Base-by-base conservation (phyloP, 768 basidiomycete species). In the Cystobasidium ongulense region DNA sequence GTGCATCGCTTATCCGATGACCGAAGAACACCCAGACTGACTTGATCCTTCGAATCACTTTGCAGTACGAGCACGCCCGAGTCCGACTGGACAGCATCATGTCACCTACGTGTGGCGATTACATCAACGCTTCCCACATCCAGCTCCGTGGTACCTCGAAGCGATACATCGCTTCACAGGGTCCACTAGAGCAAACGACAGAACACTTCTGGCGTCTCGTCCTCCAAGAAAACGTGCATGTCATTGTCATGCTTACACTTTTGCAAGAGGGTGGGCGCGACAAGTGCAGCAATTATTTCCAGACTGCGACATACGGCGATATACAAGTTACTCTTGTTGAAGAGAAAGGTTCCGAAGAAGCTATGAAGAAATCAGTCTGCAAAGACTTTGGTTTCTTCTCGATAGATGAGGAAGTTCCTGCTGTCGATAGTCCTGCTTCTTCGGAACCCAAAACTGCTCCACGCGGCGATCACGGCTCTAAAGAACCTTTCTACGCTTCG, bases 211-310 rank as follows among this genome's bases (percentile, higher is more conserved):
- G 94, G 94, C 90, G 89, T 87, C 85, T 97, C 18, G 88, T 89
- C 66, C 95, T 92, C 90, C 91, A 97, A 79, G 93, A 97, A 81
- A 89, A 91, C 76, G 90, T 96, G 0, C 89, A 90, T 75, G 91
- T 96, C 63, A 92, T 98, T 76, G 90, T 96, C 75, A 98, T 97
- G 95, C 87, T 98, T 72, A 97, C 95, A 1, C 88, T 89, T 73
- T 91, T 95, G 79, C 84, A 90, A 72, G 95, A 98, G 80, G 90
- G 90, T 63, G 85, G 90, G 23, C 86, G 87, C 80, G 84, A 92
- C 78, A 97, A 98, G 81, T 96, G 95, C 80, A 91, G 92, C 33
- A 83, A 87, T 33, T 98, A 98, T 80, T 98, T 93, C 76, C 46
- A 75, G 8, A 33, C 43, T 31, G 75, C 75, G 25, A 38, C 50